A percentile compares a stretch with the other conserved stretches of the same genome.
These are phyloP conservation scores for Phyllosticta citribraziliensis DNA, from an alignment of 2,329 filamentous ascomycete genomes.

Conservation along the genomic window DNA sequence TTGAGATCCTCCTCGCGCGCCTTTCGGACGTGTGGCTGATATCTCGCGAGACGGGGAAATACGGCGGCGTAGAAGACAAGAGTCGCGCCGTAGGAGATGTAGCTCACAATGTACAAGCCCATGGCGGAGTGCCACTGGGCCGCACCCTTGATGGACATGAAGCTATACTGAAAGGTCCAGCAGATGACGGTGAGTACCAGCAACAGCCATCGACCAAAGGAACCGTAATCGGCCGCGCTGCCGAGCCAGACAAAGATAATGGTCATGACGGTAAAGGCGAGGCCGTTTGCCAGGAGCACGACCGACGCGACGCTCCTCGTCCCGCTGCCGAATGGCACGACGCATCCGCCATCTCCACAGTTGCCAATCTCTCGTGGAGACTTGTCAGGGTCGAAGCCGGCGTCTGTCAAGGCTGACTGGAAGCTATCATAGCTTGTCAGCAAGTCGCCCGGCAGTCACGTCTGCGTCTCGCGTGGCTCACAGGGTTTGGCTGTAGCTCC, in stretches of 20 bases:
- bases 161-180: conserved; percentile 56
- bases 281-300: conserved; percentile 55
- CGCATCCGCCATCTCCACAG: conserved; percentile 14
- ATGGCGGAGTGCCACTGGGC: conserved; percentile 51
- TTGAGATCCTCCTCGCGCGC: conserved; percentile 37
- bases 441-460: neutral
- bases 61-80: conserved; percentile 32
- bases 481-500: conserved; percentile 7
- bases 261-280: conserved; percentile 58
- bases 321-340: conserved; percentile 12
- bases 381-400: conserved; percentile 44
- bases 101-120: conserved; percentile 55
- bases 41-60: conserved; percentile 48
- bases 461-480: neutral
- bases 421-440: neutral
- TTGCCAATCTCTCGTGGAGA: conserved; percentile 47
- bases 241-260: conserved; percentile 45
- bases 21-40: conserved; percentile 42
- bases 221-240: conserved; percentile 41
- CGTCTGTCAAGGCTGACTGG: conserved; percentile 26
- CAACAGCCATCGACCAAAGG: conserved; percentile 55
- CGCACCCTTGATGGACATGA: conserved; percentile 53
- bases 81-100: conserved; percentile 56
- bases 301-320: conserved; percentile 53
- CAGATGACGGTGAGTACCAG: conserved; percentile 51